phyloP scores from a whole-genome alignment of 805 yeast genomes.

The Yamadazyma insecticola region DNA sequence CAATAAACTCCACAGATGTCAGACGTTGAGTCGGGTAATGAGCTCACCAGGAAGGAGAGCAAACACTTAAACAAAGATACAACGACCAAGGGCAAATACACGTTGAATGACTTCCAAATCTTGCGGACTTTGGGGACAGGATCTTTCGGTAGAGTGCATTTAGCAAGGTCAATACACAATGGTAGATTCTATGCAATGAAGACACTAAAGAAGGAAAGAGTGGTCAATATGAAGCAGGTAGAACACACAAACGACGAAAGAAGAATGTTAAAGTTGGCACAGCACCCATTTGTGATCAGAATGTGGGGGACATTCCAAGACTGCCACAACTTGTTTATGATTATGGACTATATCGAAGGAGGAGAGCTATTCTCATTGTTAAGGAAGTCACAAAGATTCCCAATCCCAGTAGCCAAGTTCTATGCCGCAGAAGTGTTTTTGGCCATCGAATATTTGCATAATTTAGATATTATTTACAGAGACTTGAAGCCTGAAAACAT shows the following conservation, averaged over 20 bases:
- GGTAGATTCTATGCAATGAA: slow-evolving; percentile 59
- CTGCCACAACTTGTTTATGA: slow-evolving; percentile 52
- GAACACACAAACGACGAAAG: slow-evolving; percentile 63
- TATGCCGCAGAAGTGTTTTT: slow-evolving; percentile 60
- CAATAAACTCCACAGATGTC: too few species aligned
- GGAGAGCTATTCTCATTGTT: slow-evolving; percentile 56
- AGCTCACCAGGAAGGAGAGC: slow-evolving; percentile 5
- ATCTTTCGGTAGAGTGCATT: slow-evolving; percentile 57
- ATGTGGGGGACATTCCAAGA: slow-evolving; percentile 71
- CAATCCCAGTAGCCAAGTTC: slow-evolving; percentile 60
- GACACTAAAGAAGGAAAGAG: slow-evolving; percentile 52
- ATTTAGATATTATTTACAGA: slow-evolving; percentile 55
- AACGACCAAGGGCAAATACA: slow-evolving; percentile 52
- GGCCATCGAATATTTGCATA: slow-evolving; percentile 55
- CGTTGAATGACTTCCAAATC: slow-evolving; percentile 52
- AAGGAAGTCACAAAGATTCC: slow-evolving; percentile 55
- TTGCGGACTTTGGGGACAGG: slow-evolving; percentile 59
- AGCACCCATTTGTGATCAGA: slow-evolving; percentile 56
- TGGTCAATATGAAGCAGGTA: slow-evolving; percentile 58
- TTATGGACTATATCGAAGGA: slow-evolving; percentile 63
- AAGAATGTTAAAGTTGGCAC: slow-evolving; percentile 52
- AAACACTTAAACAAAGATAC: slow-evolving; percentile 23
- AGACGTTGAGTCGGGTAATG: too few species aligned
- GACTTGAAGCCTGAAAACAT: slow-evolving; percentile 62
- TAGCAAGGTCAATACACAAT: slow-evolving; percentile 54